A percentile compares a stretch with the other conserved stretches of the same genome.
These are phyloP conservation scores for Penicillium sp. DNA, from an alignment of 2,329 filamentous ascomycete genomes.

Conservation along the genomic window DNA sequence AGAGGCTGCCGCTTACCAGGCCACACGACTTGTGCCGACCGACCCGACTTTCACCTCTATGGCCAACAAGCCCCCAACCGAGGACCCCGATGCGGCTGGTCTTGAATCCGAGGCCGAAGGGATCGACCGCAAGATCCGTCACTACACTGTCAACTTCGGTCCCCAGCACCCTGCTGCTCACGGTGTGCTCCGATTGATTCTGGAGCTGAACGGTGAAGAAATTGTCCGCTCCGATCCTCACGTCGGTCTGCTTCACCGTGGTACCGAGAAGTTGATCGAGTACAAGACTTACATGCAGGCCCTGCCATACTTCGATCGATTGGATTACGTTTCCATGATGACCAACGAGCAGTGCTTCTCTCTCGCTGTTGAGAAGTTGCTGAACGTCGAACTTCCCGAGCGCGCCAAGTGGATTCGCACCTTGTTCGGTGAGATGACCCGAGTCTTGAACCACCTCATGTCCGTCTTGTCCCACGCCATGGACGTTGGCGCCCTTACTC, in stretches of 20 bases:
- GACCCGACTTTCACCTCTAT: constrained; percentile 57
- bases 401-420: constrained; percentile 97
- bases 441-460: constrained; percentile 96
- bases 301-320: constrained; percentile 95
- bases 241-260: constrained; percentile 91
- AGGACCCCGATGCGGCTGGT: constrained; percentile 42
- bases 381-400: constrained; percentile 94
- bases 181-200: constrained; percentile 94
- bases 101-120: constrained; percentile 48
- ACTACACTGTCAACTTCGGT: constrained; percentile 99
- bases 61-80: constrained; percentile 43
- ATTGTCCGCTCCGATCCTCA: constrained; percentile 96
- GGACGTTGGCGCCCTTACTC: constrained; percentile 97
- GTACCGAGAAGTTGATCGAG: constrained; percentile 99
- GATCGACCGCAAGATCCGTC: constrained; percentile 79
- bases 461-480: constrained; percentile 95
- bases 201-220: constrained; percentile 96
- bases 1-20: constrained; percentile 49
- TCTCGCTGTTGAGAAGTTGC: constrained; percentile 92
- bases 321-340: constrained; percentile 99
- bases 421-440: constrained; percentile 91
- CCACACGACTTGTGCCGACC: constrained; percentile 59
- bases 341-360: constrained; percentile 99
- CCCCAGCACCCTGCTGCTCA: constrained; percentile 98
- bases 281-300: constrained; percentile 99